Percentiles rank a stretch among this genome's conserved stretches.
Conservation (phyloP, 2,329 filamentous ascomycete genomes). For the Chaetomiaceae sp. region DNA sequence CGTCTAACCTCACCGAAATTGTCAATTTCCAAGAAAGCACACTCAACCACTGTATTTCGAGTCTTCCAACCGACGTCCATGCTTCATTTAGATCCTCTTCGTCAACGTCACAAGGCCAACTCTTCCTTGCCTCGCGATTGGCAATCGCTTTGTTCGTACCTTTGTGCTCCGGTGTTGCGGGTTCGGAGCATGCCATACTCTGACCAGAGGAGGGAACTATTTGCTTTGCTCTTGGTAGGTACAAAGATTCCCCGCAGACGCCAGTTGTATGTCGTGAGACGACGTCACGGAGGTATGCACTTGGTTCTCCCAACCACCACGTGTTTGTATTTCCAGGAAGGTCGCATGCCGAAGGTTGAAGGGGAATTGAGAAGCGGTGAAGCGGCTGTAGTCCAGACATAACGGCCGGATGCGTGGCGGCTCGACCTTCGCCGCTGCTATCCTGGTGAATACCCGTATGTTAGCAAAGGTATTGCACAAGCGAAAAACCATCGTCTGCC, state of each 20-base stretch:
- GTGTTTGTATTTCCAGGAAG: slow-evolving; percentile 6
- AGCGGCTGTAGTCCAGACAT: background rate
- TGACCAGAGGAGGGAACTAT: background rate
- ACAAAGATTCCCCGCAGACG: background rate
- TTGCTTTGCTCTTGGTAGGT: background rate
- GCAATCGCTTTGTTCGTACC: background rate
- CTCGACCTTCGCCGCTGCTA: background rate
- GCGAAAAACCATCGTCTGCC: background rate
- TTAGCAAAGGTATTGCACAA: background rate
- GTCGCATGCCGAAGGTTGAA: background rate
- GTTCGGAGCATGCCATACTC: background rate
- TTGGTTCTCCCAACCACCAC: slow-evolving; percentile 1
- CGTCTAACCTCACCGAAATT: too few relatives aligned
- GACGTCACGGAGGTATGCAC: background rate
- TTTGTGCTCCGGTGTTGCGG: background rate
- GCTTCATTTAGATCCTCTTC: too few relatives aligned
- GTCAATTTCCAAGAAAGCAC: too few relatives aligned
- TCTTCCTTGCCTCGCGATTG: background rate
- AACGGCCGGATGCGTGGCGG: background rate
- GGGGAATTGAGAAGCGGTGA: background rate
- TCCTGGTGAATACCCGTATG: background rate
- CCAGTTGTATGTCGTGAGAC: background rate
- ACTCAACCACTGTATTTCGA: too few relatives aligned
- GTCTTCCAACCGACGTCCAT: too few relatives aligned
- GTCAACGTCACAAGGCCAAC: background rate